A percentile compares a stretch with the other conserved stretches of the same genome.
phyloP scores from a whole-genome alignment of 2,329 filamentous ascomycete genomes.

The Botryosphaeria dothidea region DNA sequence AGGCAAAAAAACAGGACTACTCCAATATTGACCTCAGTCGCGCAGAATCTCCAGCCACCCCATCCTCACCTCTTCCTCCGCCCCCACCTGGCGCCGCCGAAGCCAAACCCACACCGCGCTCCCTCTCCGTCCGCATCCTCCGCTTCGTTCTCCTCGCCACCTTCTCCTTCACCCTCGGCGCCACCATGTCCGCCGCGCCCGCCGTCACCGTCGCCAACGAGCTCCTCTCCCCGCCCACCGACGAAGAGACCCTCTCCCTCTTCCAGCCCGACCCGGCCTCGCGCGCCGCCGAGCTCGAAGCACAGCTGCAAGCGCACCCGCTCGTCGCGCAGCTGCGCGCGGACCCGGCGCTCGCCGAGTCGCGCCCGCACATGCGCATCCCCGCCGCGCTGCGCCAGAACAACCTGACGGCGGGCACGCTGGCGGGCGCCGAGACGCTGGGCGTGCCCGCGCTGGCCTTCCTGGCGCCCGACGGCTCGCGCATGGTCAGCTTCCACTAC shows the following conservation, averaged over 20 bases:
- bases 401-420: constrained; percentile 79
- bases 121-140: constrained; percentile 40
- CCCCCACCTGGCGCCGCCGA: neutral
- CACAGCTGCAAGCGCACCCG: constrained; percentile 73
- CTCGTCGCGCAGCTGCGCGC: constrained; percentile 62
- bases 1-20: neutral
- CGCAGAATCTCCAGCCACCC: neutral
- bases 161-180: constrained; percentile 54
- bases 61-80: neutral
- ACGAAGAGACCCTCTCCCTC: constrained; percentile 71
- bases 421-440: constrained; percentile 74
- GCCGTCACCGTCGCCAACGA: constrained; percentile 51
- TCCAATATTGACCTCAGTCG: neutral
- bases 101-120: constrained; percentile 5
- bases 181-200: constrained; percentile 59
- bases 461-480: constrained; percentile 55
- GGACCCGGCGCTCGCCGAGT: constrained; percentile 55
- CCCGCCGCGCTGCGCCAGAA: constrained; percentile 67
- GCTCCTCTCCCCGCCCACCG: constrained; percentile 59
- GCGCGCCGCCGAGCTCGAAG: constrained; percentile 61
- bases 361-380: constrained; percentile 84
- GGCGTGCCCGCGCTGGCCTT: constrained; percentile 81
- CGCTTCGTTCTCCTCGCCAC: constrained; percentile 49
- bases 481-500: constrained; percentile 68
- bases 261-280: constrained; percentile 60